phyloP scores from a whole-genome alignment of 2,329 filamentous ascomycete species.

The Cercospora janseana region DNA sequence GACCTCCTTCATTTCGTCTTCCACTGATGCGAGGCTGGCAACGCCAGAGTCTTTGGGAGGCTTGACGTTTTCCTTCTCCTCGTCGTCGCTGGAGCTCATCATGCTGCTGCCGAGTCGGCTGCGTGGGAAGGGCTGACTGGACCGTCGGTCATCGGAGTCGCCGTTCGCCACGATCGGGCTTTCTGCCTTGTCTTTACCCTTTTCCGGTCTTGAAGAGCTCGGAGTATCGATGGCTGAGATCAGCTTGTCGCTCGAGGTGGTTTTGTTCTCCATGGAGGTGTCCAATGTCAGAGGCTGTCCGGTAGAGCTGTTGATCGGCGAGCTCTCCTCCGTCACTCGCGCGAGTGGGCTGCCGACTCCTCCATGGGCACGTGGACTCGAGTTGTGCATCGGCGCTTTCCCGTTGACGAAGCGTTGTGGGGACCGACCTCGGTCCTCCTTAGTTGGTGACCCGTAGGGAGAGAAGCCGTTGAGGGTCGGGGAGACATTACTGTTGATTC shows the following conservation, averaged over 20 bases:
- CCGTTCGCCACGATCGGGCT: conserved; percentile 22
- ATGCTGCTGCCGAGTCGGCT: conserved; percentile 27
- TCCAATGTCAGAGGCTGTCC: conserved; percentile 39
- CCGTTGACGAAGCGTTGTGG: conserved; percentile 64
- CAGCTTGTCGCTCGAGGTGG: conserved; percentile 33
- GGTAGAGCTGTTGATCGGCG: conserved; percentile 33
- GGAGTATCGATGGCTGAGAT: conserved; percentile 39
- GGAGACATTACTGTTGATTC: conserved; percentile 54
- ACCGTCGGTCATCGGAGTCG: conserved; percentile 24
- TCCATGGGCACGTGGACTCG: conserved; percentile 60
- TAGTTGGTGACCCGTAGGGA: conserved; percentile 62
- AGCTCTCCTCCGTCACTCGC: conserved; percentile 67
- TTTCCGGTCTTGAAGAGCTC: conserved; percentile 14
- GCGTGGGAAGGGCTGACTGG: conserved; percentile 21
- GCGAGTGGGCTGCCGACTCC: conserved; percentile 68
- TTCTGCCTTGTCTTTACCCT: conserved; percentile 39
- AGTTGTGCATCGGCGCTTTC: conserved; percentile 59
- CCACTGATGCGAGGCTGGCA: conserved; percentile 22
- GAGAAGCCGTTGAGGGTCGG: conserved; percentile 49
- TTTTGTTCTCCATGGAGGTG: conserved; percentile 33
- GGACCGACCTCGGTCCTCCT: conserved; percentile 66
- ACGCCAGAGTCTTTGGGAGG: conserved; percentile 21
- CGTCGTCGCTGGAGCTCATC: conserved; percentile 26
- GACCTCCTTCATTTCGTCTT: conserved; percentile 50
- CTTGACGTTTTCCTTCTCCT: conserved; percentile 22